phyloP scores from a whole-genome alignment of 2,329 filamentous ascomycete species.

The Dendryphion nanum region DNA sequence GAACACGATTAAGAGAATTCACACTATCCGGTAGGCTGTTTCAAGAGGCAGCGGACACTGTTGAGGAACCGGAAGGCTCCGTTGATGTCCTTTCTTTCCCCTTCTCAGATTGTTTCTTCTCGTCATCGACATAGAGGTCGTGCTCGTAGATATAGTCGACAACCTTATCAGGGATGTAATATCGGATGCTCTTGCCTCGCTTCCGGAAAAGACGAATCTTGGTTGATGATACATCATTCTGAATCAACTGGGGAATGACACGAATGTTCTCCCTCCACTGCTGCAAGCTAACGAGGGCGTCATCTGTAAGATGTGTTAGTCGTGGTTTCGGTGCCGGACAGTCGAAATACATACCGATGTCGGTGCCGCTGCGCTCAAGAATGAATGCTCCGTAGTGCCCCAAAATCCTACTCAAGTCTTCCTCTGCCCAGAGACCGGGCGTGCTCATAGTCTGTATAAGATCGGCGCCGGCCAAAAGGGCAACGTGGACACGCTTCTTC shows the following conservation, averaged over 20 bases:
- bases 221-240: conserved; percentile 79
- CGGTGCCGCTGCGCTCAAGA: conserved; percentile 83
- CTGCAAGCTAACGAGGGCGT: conserved; percentile 78
- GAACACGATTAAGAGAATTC: no score
- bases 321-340: background rate
- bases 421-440: conserved; percentile 70
- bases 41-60: conserved; percentile 6
- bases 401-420: conserved; percentile 85
- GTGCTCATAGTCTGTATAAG: conserved; percentile 54
- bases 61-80: conserved; percentile 22
- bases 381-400: conserved; percentile 81
- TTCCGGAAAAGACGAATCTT: conserved; percentile 73
- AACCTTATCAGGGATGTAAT: conserved; percentile 40
- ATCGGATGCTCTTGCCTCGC: conserved; percentile 42
- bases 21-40: no score
- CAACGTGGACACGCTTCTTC: conserved; percentile 69
- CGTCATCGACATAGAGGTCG: conserved; percentile 38
- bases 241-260: conserved; percentile 84
- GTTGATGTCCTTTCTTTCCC: conserved; percentile 28
- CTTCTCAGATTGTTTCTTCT: conserved; percentile 35
- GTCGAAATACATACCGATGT: conserved; percentile 53
- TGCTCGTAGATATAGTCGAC: conserved; percentile 43
- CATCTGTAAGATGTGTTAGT: conserved; percentile 50
- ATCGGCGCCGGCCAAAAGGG: conserved; percentile 71
- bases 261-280: conserved; percentile 83